Conservation (phyloP, 768 basidiomycete genomes). For the Suillus placidus region DNA sequence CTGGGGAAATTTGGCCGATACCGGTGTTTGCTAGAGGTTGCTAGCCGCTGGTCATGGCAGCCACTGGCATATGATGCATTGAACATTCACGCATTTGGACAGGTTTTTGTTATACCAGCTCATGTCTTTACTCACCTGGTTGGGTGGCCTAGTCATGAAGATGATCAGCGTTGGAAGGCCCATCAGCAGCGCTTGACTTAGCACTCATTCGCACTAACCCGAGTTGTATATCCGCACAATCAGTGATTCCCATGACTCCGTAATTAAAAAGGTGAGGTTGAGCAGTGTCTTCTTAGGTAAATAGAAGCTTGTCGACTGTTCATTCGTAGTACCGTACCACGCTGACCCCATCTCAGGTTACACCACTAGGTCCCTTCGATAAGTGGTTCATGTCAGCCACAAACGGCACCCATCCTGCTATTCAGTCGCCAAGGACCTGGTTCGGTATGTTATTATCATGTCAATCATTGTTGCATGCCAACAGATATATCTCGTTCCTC, state of each 20-base stretch:
- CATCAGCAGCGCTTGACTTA: neutral
- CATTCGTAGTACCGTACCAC: neutral
- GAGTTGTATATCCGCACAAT: neutral
- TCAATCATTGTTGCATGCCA: neutral
- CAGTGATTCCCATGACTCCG: neutral
- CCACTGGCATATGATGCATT: too few relatives aligned
- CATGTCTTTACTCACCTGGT: neutral
- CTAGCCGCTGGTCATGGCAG: too few relatives aligned
- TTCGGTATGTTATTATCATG: neutral
- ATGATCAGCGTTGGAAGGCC: neutral
- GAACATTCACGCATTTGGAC: too few relatives aligned
- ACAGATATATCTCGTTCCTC: neutral
- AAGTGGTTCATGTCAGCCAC: neutral
- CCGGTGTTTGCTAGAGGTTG: too few relatives aligned
- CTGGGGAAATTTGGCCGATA: too few relatives aligned
- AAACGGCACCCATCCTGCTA: neutral
- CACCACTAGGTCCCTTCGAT: neutral
- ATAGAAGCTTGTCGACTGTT: neutral
- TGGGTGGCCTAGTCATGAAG: neutral
- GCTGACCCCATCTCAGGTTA: neutral
- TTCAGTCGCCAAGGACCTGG: neutral
- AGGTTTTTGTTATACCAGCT: neutral
- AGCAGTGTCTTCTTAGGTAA: neutral
- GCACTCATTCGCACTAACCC: neutral
- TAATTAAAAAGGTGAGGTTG: neutral